These are phyloP conservation scores for Mediolabrus comicus DNA, from an alignment of 108 stramenopile genomes.

Conservation along the genomic window DNA sequence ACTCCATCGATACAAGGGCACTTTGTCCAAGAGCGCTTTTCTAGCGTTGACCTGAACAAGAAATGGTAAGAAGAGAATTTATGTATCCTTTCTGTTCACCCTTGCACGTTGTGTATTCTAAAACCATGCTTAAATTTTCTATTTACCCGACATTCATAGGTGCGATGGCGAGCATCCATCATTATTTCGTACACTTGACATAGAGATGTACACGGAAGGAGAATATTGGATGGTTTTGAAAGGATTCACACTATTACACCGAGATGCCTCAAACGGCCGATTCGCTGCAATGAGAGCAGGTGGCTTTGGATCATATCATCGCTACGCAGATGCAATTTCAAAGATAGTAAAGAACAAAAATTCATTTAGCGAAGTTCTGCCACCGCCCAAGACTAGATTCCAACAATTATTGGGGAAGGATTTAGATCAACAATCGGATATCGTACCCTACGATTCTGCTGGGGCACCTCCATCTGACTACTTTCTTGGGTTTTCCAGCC, in stretches of 20 bases:
- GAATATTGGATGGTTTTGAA: slow-evolving; percentile 89
- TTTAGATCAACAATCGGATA: slow-evolving; percentile 37
- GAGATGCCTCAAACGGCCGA: slow-evolving; percentile 76
- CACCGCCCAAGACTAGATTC: slow-evolving; percentile 15
- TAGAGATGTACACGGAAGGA: slow-evolving; percentile 87
- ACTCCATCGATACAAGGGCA: slow-evolving; percentile 22
- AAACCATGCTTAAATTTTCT: neutral
- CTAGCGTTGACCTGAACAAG: slow-evolving; percentile 39
- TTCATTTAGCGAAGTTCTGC: slow-evolving; percentile 31
- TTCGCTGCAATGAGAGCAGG: slow-evolving; percentile 73
- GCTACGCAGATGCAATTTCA: slow-evolving; percentile 16
- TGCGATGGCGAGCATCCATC: slow-evolving; percentile 60
- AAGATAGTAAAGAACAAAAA: slow-evolving; percentile 14
- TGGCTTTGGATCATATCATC: slow-evolving; percentile 69
- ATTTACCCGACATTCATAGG: slow-evolving; percentile 4
- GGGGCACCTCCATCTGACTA: slow-evolving; percentile 82
- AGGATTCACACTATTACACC: slow-evolving; percentile 82
- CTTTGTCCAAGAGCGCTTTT: slow-evolving; percentile 30
- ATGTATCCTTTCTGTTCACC: neutral
- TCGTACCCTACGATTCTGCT: slow-evolving; percentile 31
- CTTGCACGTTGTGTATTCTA: neutral
- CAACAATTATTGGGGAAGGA: slow-evolving; percentile 53
- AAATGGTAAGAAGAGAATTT: slow-evolving; percentile 54
- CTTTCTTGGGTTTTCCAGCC: slow-evolving; percentile 65
- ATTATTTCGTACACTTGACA: slow-evolving; percentile 66